Evolutionary conservation across 2,329 filamentous ascomycete genomes (phyloP).

Genomic region (Talaromyces atroroseus): DNA sequence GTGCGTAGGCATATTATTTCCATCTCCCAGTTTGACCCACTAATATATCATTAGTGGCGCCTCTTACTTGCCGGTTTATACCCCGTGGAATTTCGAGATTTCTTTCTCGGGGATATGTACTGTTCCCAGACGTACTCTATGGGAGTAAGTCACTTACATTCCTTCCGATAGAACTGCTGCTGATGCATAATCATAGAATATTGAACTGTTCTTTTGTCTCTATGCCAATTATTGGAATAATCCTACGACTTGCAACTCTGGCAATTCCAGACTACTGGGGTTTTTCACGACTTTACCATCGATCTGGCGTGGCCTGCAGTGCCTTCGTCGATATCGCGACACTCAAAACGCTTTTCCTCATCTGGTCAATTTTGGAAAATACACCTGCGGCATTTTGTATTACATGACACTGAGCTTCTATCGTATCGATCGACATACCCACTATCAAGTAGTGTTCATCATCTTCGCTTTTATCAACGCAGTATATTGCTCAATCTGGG

Average conservation of each 20-base stretch:
- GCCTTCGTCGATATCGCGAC: slow-evolving; percentile 80
- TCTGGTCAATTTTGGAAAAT: slow-evolving; percentile 87
- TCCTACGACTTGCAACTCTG: slow-evolving; percentile 76
- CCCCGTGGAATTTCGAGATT: slow-evolving; percentile 93
- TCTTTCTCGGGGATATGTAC: slow-evolving; percentile 96
- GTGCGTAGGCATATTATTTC: slow-evolving; percentile 47
- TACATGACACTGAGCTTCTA: slow-evolving; percentile 77
- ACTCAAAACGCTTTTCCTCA: slow-evolving; percentile 87
- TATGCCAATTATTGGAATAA: slow-evolving; percentile 74
- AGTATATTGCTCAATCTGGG: slow-evolving; percentile 84
- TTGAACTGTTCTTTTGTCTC: slow-evolving; percentile 90
- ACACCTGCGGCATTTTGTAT: slow-evolving; percentile 74
- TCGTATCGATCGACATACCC: slow-evolving; percentile 60
- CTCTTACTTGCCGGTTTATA: slow-evolving; percentile 79
- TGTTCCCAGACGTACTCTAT: slow-evolving; percentile 90
- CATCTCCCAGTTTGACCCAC: slow-evolving; percentile 10
- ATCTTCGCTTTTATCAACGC: slow-evolving; percentile 75
- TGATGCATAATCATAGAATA: slow-evolving; percentile 54
- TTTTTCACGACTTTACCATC: slow-evolving; percentile 80
- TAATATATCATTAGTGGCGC: slow-evolving; percentile 60
- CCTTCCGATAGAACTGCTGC: slow-evolving; percentile 19
- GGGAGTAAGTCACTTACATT: slow-evolving; percentile 56
- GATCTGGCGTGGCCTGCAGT: slow-evolving; percentile 87
- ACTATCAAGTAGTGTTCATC: slow-evolving; percentile 66
- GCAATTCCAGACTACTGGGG: slow-evolving; percentile 73